Percentiles rank a stretch among this genome's conserved stretches.
Evolutionary conservation across 805 yeast species (phyloP).

Genomic region (Kockiozyma suomiensis): DNA sequence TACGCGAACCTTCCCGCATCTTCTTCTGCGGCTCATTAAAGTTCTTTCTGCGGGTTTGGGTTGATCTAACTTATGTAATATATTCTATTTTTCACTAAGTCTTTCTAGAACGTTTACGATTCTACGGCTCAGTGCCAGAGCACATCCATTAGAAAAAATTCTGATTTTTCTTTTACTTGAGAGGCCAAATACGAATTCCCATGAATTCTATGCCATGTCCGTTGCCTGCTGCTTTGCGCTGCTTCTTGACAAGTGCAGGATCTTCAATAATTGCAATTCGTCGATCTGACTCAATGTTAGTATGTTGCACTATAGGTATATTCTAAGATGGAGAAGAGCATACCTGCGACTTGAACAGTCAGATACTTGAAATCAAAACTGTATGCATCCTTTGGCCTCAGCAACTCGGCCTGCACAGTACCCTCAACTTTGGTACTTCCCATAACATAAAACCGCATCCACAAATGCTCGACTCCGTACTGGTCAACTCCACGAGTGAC

Average conservation of each 20-base stretch:
- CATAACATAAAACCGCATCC: slow-evolving; percentile 79
- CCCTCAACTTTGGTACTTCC: slow-evolving; percentile 58
- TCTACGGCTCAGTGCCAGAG: too few species aligned
- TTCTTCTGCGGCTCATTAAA: background rate
- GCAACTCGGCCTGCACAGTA: slow-evolving; percentile 71
- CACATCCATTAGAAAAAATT: too few species aligned
- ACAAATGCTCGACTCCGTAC: slow-evolving; percentile 73
- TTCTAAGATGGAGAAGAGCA: background rate
- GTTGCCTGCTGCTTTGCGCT: background rate
- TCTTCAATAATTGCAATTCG: slow-evolving; percentile 19
- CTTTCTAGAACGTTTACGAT: too few species aligned
- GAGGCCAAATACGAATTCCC: slow-evolving; percentile 22
- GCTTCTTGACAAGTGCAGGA: slow-evolving; percentile 7
- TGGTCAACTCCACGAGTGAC: slow-evolving; percentile 58
- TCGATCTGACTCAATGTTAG: background rate
- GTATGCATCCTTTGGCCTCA: slow-evolving; percentile 47
- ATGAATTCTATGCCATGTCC: slow-evolving; percentile 18
- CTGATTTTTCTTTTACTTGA: background rate
- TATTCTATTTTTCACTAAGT: too few species aligned
- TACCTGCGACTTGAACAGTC: slow-evolving; percentile 53
- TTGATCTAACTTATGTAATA: background rate
- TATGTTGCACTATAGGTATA: too few species aligned
- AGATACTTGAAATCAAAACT: slow-evolving; percentile 65
- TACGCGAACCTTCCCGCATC: slow-evolving; percentile 8
- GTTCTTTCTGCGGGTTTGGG: background rate